A percentile compares a stretch with the other conserved stretches of the same genome.
These are phyloP conservation scores for Alternaria sp. DNA, from an alignment of 2,329 filamentous ascomycete species.

Conservation along the genomic window DNA sequence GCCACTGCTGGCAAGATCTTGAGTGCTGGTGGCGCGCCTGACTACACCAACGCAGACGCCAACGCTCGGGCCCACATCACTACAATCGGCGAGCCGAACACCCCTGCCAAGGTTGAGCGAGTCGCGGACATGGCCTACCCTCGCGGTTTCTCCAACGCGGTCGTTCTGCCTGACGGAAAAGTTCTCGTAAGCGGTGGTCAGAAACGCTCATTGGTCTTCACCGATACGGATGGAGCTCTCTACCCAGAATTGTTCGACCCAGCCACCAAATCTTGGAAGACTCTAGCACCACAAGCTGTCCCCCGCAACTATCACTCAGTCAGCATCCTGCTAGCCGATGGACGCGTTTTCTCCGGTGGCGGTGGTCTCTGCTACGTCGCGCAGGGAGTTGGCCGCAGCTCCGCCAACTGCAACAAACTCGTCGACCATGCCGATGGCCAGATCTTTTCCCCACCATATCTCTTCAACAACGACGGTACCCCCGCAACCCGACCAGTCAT, in stretches of 20 bases:
- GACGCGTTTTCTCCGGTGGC: conserved; percentile 32
- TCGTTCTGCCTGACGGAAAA: conserved; percentile 36
- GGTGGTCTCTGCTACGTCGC: conserved; percentile 34
- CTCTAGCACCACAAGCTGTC: conserved; percentile 29
- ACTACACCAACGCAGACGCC: conserved; percentile 30
- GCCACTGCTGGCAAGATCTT: conserved; percentile 30
- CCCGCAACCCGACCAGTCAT: conserved; percentile 26
- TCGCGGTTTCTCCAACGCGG: conserved; percentile 32
- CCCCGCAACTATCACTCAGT: conserved; percentile 36
- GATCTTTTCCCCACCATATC: conserved; percentile 36
- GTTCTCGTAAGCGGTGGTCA: conserved; percentile 37
- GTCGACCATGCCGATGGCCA: conserved; percentile 38
- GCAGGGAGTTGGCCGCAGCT: conserved; percentile 20
- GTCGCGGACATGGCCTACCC: conserved; percentile 33
- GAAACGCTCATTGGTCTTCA: conserved; percentile 30
- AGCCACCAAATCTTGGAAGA: conserved; percentile 29
- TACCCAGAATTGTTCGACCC: conserved; percentile 37
- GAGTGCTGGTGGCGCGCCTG: conserved; percentile 30
- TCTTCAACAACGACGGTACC: conserved; percentile 34
- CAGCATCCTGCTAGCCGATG: conserved; percentile 33
- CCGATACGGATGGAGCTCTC: conserved; percentile 27
- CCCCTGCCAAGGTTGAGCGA: conserved; percentile 27
- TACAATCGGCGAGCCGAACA: conserved; percentile 26
- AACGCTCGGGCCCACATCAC: conserved; percentile 30
- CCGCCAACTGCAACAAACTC: conserved; percentile 36